These are phyloP conservation scores for Nakazawaea laoshanensis DNA, from an alignment of 805 yeast genomes.

Conservation along the genomic window DNA sequence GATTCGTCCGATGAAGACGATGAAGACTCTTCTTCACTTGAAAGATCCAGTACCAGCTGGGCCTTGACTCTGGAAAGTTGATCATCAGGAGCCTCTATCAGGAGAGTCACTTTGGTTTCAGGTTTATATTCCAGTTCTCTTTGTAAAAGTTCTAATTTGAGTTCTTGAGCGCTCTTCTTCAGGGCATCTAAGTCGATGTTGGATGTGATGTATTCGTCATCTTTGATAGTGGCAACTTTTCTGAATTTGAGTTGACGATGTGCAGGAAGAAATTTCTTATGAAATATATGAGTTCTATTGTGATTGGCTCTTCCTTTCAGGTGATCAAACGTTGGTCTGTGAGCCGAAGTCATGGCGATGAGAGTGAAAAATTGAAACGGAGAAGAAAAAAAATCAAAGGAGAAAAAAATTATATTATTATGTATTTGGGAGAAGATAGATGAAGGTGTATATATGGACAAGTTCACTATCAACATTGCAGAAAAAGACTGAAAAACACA, in stretches of 20 bases:
- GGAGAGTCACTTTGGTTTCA: not conserved
- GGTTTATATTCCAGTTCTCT: slow-evolving; percentile 7
- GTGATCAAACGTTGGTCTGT: slow-evolving; percentile 59
- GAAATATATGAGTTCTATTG: slow-evolving; percentile 35
- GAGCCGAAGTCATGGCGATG: slow-evolving; percentile 60
- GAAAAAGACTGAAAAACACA: no score
- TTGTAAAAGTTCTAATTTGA: slow-evolving; percentile 13
- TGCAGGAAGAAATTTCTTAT: slow-evolving; percentile 45
- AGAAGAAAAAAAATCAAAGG: no score
- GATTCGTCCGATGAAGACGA: not conserved
- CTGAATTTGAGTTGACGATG: slow-evolving; percentile 46
- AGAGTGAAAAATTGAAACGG: no score
- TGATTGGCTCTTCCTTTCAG: slow-evolving; percentile 46
- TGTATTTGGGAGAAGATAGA: no score
- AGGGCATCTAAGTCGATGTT: slow-evolving; percentile 11
- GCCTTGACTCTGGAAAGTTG: no score
- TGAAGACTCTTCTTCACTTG: slow-evolving; percentile 1
- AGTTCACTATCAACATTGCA: no score
- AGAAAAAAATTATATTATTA: no score
- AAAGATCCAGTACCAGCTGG: not conserved
- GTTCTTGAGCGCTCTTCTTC: slow-evolving; percentile 13
- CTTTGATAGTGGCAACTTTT: slow-evolving; percentile 33
- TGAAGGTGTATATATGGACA: no score
- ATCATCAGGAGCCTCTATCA: not conserved
- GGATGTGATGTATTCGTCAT: slow-evolving; percentile 18